phyloP scores from a whole-genome alignment of 1,139 yeast genomes.

The Zygosaccharomyces pseudobailii region DNA sequence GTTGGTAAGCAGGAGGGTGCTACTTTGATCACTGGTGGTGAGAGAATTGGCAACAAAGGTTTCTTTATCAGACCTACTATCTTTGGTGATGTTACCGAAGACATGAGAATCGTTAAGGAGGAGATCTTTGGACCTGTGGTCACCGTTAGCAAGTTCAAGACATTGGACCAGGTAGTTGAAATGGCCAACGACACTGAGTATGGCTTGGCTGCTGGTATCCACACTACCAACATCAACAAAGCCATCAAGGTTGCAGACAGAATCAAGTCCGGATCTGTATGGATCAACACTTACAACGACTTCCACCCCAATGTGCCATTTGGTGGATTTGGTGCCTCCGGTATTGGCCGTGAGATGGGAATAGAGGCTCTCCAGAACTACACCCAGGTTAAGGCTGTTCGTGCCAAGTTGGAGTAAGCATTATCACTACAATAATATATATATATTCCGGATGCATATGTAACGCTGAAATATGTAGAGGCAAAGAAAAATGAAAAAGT shows the following conservation, averaged over 20 bases:
- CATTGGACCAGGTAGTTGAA: constrained; percentile 49
- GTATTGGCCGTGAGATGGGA: constrained; percentile 69
- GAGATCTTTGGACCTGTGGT: constrained; percentile 68
- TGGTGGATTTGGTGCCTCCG: constrained; percentile 61
- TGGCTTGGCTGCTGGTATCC: constrained; percentile 63
- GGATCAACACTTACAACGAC: constrained; percentile 52
- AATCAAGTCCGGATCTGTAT: constrained; percentile 56
- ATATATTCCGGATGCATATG: background rate
- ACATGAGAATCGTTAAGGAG: constrained; percentile 61
- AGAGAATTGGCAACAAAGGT: constrained; percentile 51
- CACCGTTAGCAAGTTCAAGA: constrained; percentile 50
- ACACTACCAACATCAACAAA: constrained; percentile 45
- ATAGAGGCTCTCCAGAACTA: constrained; percentile 56
- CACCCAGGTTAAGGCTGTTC: constrained; percentile 57
- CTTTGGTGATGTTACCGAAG: constrained; percentile 57
- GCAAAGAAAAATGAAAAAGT: background rate
- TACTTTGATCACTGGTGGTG: constrained; percentile 54
- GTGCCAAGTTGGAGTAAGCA: constrained; percentile 35
- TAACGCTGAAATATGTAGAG: background rate
- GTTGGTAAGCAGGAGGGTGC: constrained; percentile 60
- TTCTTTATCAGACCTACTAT: constrained; percentile 66
- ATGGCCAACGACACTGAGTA: constrained; percentile 54
- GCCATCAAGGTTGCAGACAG: constrained; percentile 47
- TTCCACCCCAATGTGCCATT: constrained; percentile 48
- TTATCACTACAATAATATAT: too few relatives aligned